Evolutionary conservation across 345 rosid genomes (phyloP).

Genomic region (Gossypium sturtianum): DNA sequence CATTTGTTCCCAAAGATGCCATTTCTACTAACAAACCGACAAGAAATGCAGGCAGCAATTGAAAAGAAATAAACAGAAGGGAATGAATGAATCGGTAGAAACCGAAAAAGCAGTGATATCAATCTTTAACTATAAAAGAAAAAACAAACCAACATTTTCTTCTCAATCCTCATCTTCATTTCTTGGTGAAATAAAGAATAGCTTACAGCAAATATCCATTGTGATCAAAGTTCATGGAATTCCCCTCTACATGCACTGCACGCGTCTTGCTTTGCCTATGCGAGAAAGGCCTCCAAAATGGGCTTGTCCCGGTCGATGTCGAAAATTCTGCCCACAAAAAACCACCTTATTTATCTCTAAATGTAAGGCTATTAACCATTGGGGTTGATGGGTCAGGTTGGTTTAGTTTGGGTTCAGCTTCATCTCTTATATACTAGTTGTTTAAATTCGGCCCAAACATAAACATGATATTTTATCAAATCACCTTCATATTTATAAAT

Average conservation of each 20-base stretch:
- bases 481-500: too few species aligned
- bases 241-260: constrained; percentile 11
- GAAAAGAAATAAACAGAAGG: not conserved
- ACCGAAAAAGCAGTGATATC: not conserved
- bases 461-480: too few species aligned
- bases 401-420: not conserved
- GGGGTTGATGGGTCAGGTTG: too few species aligned
- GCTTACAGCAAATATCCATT: constrained; percentile 6
- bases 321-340: constrained; percentile 15
- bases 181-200: not conserved
- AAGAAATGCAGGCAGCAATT: not conserved
- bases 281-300: constrained; percentile 22
- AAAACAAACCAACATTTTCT: not conserved
- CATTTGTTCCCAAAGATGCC: not conserved
- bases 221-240: constrained; percentile 26
- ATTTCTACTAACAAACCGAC: not conserved
- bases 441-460: not conserved
- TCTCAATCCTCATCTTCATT: not conserved
- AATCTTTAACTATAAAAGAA: not conserved
- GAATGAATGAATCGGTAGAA: not conserved
- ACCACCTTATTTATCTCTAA: constrained; percentile 28
- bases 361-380: constrained; percentile 13
- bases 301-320: constrained; percentile 20
- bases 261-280: constrained; percentile 18
- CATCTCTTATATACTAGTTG: too few species aligned